phyloP scores from a whole-genome alignment of 768 basidiomycete species.

The Sutorius australiensis region DNA sequence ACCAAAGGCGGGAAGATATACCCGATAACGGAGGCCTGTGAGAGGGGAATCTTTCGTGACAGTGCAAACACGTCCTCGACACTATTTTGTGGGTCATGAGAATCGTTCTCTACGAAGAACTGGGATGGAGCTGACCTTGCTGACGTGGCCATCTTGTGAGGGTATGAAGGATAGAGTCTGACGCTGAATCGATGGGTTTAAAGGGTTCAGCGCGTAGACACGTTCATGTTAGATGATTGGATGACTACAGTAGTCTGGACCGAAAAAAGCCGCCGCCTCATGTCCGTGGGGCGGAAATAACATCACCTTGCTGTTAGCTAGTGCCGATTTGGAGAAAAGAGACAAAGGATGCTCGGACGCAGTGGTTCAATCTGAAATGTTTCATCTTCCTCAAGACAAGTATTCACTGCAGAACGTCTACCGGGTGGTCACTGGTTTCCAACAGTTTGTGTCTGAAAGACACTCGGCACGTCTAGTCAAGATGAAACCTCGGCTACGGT shows the following conservation, averaged over 20 bases:
- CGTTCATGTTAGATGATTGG: no score
- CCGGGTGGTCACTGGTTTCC: no score
- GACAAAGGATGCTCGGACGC: no score
- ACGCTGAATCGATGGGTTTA: background rate
- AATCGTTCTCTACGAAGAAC: background rate
- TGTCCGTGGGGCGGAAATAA: background rate
- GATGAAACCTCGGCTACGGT: no score
- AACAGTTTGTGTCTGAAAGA: no score
- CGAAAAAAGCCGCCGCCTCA: background rate
- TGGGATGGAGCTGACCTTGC: constrained; percentile 1
- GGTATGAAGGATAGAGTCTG: background rate
- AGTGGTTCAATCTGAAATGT: no score
- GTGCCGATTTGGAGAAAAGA: no score
- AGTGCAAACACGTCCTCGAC: constrained; percentile 1
- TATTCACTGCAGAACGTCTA: no score
- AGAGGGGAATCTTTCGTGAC: constrained; percentile 7
- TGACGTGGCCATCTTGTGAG: background rate
- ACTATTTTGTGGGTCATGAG: background rate
- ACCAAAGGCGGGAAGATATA: constrained; percentile 42
- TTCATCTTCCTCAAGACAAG: no score
- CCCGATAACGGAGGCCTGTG: constrained; percentile 25
- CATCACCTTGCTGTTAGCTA: background rate
- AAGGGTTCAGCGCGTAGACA: background rate
- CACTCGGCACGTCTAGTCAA: no score
- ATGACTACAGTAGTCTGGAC: background rate